These are phyloP conservation scores for Truncatella angustata DNA, from an alignment of 2,329 filamentous ascomycete genomes.

Conservation along the genomic window DNA sequence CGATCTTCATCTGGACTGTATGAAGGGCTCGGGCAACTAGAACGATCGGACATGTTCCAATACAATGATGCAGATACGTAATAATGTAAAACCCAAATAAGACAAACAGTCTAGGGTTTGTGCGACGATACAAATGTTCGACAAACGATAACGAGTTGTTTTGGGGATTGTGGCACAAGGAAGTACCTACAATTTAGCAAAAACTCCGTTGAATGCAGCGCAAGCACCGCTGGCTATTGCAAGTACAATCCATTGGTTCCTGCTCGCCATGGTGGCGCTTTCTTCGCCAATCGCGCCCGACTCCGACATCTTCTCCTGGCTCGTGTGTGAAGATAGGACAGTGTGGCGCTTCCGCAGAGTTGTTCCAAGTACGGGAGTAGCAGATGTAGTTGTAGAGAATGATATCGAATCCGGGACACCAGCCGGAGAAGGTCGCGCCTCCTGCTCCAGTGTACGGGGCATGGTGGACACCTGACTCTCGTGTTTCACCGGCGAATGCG, in stretches of 20 bases:
- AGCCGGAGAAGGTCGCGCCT: background rate
- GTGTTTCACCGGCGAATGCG: background rate
- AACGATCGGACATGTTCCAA: no score
- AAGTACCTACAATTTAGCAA: constrained; percentile 71
- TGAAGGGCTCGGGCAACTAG: no score
- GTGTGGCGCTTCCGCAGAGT: constrained; percentile 4
- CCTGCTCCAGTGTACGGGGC: constrained; percentile 3
- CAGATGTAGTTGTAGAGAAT: background rate
- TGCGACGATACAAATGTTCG: no score
- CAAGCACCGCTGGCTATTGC: constrained; percentile 74
- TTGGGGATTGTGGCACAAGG: background rate
- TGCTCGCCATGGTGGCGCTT: constrained; percentile 6
- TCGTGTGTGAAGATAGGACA: background rate
- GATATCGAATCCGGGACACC: background rate
- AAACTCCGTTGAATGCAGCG: constrained; percentile 78
- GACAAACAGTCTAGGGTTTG: no score
- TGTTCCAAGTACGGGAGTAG: background rate
- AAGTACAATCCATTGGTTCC: constrained; percentile 62
- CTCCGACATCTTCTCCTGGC: background rate
- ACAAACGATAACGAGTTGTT: no score
- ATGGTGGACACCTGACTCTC: constrained; percentile 6
- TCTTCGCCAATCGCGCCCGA: background rate
- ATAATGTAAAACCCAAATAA: no score
- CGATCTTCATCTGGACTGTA: background rate
- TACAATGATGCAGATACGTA: no score